Evolutionary conservation across 306 rosid species (phyloP), one percentile per base, ranked within the genome.

Genomic region (Vigna hirtella): DNA sequence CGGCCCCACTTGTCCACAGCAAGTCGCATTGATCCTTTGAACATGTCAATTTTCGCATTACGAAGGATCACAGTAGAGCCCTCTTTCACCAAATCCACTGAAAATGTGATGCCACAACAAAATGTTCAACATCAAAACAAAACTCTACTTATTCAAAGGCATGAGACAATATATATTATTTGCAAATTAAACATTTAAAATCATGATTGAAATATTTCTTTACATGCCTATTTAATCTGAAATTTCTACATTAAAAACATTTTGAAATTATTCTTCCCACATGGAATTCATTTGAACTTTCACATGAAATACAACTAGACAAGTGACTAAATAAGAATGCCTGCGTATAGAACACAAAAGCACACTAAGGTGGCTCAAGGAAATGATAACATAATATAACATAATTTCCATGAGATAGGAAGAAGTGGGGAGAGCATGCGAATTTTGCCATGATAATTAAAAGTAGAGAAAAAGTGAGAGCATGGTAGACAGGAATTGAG

Each of bases 1-100:
- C 94, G 89, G 59, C 94, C 94, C 94, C 94, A 90, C 69, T 85
- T 86, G 87, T 90, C 94, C 77, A 90, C 94, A 17, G 89, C 92
- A 74, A 88, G 92, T 79, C 92, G 84, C 92, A 90, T 90, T 51
- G 89, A 88, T 85, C 94, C 94, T 77, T 85, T 90, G 81, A 83
- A 88, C 92, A 88, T 84, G 85, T 90, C 94, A 66, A 90, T 88
- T 79, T 90, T 88, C 59, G 89, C 94, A 77, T 90, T 90, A 28
- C 94, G 89, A 78, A 90, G 70, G 73, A 66, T 85, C 48, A 90
- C 67, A 18, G 92, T 86, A 16, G 83, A 4, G 51, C 92, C 92
- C 40, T 90, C 92, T 81, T 81, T 83, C 94, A 90, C 81, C 87
- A 71, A 70, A 68, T 88, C 94, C 85, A 90, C 92, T 90, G 83